Base-by-base conservation (phyloP, 805 yeast genomes). In the Hanseniaspora nectarophila region DNA sequence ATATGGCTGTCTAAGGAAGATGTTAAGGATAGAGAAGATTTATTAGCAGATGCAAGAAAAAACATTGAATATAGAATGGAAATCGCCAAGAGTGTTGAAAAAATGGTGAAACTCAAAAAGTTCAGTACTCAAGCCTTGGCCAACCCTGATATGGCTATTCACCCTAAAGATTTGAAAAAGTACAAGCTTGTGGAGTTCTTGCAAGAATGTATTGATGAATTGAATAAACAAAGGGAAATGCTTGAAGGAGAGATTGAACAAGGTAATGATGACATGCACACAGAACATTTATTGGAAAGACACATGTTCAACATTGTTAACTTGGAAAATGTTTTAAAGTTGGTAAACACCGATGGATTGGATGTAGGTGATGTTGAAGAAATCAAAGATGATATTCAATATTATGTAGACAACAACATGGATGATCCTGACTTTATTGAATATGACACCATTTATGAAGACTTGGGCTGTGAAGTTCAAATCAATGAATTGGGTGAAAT, bases 381-480 rank as follows among this genome's bases (percentile, higher is more conserved):
- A 21, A 77, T 87, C 54, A 81, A 82, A 63, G 97, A 90, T 50
- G 97, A 90, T 65, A 84, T 90, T 64, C 85, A 78, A 59, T 90
- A 92, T 69, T 89, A 86, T 65, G 92, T 92, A 29, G 97, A 92
- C 59, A 84, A 87, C 56, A 90, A 90, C 63, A 45, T 52, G 43
- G 92, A 84, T 66, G 96, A 88, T 53, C 89, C 81, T 4, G 95
- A 89, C 61, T 90, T 88, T 65, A 82, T 89, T 32, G 97, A 88
- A 62, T 95, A 90, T 66, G 96, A 89, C 59, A 88, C 86, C 13
- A 77, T 90, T 55, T 92, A 90, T 67, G 97, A 92, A 59, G 86
- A 81, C 55, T 74, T 92, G 59, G 88, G 82, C 42, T 75, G 67
- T 53, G 66, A 64, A 56, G 56, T 65, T 21, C 56, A 57, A 38